A percentile compares a stretch with the other conserved stretches of the same genome.
phyloP scores from a whole-genome alignment of 1,284 basidiomycete species.

The Phylloporus sp. region DNA sequence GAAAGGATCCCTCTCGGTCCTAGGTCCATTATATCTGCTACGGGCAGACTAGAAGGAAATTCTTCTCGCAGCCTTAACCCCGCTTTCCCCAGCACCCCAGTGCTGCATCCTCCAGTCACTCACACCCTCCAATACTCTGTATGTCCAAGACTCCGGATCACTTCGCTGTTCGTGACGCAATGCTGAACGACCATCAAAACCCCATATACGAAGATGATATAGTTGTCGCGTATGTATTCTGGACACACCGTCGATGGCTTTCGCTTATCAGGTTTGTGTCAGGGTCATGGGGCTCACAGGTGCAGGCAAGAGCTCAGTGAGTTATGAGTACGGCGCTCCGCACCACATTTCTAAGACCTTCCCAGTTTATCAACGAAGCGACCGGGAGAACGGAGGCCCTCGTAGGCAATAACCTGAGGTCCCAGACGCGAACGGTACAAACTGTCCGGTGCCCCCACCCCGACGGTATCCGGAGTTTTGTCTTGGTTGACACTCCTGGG shows the following conservation, averaged over 20 bases:
- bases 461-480: slow-evolving; percentile 19
- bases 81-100: neutral
- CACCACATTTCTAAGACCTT: neutral
- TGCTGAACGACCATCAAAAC: neutral
- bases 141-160: neutral
- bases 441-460: slow-evolving; percentile 16
- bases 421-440: slow-evolving; percentile 16
- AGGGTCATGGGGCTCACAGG: slow-evolving; percentile 48
- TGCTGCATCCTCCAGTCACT: neutral
- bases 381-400: slow-evolving; percentile 8
- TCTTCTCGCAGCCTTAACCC: too few species aligned
- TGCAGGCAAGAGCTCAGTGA: slow-evolving; percentile 44
- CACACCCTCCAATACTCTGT: neutral
- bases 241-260: neutral
- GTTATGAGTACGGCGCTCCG: neutral
- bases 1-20: neutral
- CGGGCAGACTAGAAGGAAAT: too few species aligned
- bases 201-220: slow-evolving; percentile 9
- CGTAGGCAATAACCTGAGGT: slow-evolving; percentile 1
- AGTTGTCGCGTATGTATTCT: slow-evolving; percentile 23
- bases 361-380: slow-evolving; percentile 26
- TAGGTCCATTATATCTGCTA: too few species aligned
- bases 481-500: slow-evolving; percentile 33
- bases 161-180: neutral
- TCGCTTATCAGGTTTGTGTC: neutral